Percentiles rank a stretch among this genome's conserved stretches.
Evolutionary conservation across 495 filamentous ascomycete species (phyloP).

Genomic region (Podospora appendiculata): DNA sequence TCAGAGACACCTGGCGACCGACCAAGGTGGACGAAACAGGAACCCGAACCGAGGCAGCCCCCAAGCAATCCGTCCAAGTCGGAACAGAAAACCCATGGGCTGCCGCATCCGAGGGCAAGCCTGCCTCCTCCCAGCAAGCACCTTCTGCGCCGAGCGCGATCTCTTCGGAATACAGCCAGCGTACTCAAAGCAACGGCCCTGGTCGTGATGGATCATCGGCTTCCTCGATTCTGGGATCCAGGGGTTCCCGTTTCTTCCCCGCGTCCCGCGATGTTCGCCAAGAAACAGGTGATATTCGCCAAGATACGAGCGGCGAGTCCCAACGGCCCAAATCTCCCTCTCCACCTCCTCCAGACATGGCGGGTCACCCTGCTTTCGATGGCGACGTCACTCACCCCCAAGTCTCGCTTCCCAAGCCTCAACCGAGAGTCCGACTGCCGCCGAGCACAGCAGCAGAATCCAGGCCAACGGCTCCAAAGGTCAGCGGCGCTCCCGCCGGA

Average conservation of each 20-base stretch:
- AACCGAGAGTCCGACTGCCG: slow-evolving; percentile 65
- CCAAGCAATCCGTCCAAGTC: slow-evolving; percentile 18
- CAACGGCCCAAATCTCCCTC: slow-evolving; percentile 45
- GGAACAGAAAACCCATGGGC: slow-evolving; percentile 20
- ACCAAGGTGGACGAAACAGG: slow-evolving; percentile 42
- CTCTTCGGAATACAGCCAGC: slow-evolving; percentile 10
- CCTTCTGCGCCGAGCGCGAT: slow-evolving; percentile 4
- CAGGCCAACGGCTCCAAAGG: background rate
- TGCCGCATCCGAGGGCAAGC: slow-evolving; percentile 8
- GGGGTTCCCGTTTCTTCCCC: slow-evolving; percentile 59
- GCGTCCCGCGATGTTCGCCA: slow-evolving; percentile 30
- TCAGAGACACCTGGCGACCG: slow-evolving; percentile 60
- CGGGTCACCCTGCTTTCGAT: slow-evolving; percentile 62
- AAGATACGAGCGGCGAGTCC: background rate
- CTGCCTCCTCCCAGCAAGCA: slow-evolving; percentile 4
- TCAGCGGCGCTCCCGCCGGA: background rate
- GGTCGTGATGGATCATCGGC: slow-evolving; percentile 8
- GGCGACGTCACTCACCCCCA: slow-evolving; percentile 55
- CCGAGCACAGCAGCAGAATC: slow-evolving; percentile 24
- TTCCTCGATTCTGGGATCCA: slow-evolving; percentile 11
- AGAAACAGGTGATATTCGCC: slow-evolving; percentile 7
- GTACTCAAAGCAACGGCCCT: slow-evolving; percentile 3
- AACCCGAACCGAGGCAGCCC: slow-evolving; percentile 12
- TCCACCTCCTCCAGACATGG: slow-evolving; percentile 67
- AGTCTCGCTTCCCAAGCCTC: slow-evolving; percentile 59